phyloP scores from a whole-genome alignment of 345 rosid genomes.

The Pelargonium nanum region DNA sequence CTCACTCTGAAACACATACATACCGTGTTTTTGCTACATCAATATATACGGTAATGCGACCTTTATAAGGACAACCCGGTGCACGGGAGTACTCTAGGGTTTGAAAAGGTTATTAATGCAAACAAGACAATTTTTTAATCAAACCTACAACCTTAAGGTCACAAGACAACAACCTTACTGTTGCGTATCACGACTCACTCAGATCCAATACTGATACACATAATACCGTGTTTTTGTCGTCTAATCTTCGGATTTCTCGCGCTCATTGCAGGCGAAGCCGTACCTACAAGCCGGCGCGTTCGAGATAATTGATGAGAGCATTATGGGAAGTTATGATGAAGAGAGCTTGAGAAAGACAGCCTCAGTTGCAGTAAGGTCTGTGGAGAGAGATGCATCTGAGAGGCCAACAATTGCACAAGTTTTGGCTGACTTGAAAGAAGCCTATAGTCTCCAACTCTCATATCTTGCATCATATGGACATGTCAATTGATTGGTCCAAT shows the following conservation, averaged over 20 bases:
- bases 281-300: conserved; percentile 82
- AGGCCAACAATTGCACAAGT: conserved; percentile 59
- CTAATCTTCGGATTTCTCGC: background rate
- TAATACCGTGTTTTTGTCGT: background rate
- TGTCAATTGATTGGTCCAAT: conserved; percentile 17
- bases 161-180: too few species aligned
- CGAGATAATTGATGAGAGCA: conserved; percentile 63
- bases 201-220: background rate
- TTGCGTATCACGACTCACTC: background rate
- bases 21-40: background rate
- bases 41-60: background rate
- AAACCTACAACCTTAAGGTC: too few species aligned
- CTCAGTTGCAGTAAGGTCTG: conserved; percentile 44
- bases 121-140: too few species aligned
- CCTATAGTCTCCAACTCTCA: conserved; percentile 66
- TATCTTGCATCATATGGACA: conserved; percentile 53
- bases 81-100: too few species aligned
- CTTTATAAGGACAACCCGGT: too few species aligned
- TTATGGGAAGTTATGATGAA: conserved; percentile 50
- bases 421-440: conserved; percentile 63
- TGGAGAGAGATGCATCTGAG: conserved; percentile 67
- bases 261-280: conserved; percentile 63
- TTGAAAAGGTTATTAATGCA: too few species aligned
- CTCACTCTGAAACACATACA: background rate
- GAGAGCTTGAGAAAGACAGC: conserved; percentile 70